Percentiles rank a stretch among this genome's conserved stretches.
Evolutionary conservation across 1,284 basidiomycete genomes (phyloP).

Genomic region (Calocybe gambosa): DNA sequence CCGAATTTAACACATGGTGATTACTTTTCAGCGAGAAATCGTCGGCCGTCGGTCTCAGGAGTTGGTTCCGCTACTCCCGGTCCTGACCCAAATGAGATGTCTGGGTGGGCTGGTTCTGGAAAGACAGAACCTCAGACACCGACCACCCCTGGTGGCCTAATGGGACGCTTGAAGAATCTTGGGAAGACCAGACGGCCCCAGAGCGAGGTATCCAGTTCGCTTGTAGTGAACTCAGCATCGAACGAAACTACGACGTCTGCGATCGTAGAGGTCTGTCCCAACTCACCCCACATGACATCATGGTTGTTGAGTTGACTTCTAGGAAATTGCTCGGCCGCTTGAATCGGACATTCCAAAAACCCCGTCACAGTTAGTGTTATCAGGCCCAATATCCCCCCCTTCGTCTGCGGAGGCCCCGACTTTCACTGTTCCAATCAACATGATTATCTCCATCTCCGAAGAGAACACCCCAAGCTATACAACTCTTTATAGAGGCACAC

Average conservation of each 20-base stretch:
- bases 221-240: constrained; percentile 18
- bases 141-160: constrained; percentile 60
- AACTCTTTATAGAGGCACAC: constrained; percentile 71
- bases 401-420: constrained; percentile 68
- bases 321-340: constrained; percentile 18
- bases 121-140: constrained; percentile 38
- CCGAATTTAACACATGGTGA: constrained; percentile 28
- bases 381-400: constrained; percentile 67
- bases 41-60: constrained; percentile 38
- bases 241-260: constrained; percentile 18
- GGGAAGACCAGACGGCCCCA: constrained; percentile 55
- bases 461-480: constrained; percentile 77
- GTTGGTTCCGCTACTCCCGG: constrained; percentile 4
- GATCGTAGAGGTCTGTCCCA: constrained; percentile 25
- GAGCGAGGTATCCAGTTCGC: constrained; percentile 26
- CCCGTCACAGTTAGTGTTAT: constrained; percentile 61
- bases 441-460: constrained; percentile 77
- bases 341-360: constrained; percentile 33
- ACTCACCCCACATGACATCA: constrained; percentile 1
- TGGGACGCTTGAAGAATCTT: constrained; percentile 74
- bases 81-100: constrained; percentile 44
- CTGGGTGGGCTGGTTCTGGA: constrained; percentile 41
- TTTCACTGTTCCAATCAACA: constrained; percentile 56
- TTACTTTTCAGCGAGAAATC: constrained; percentile 43
- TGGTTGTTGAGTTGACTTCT: background rate